Percentiles rank a stretch among this genome's conserved stretches.
Evolutionary conservation across 805 yeast genomes (phyloP).

Genomic region (Candida boleticola): DNA sequence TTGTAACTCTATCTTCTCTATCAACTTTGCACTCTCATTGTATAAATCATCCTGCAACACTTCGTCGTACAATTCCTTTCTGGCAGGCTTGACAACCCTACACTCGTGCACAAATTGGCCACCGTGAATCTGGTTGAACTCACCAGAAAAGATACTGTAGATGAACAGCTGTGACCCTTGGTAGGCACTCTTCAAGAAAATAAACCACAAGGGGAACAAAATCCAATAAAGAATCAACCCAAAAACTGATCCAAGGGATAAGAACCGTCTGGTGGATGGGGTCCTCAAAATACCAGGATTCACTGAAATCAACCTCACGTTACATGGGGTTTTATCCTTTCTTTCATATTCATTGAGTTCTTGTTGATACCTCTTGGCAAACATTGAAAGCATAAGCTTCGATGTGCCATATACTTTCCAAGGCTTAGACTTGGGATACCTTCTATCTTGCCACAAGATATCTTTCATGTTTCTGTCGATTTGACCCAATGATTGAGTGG

Average conservation of each 20-base stretch:
- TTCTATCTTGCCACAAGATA: slow-evolving; percentile 56
- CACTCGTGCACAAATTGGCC: slow-evolving; percentile 79
- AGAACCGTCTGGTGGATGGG: slow-evolving; percentile 74
- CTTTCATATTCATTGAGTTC: slow-evolving; percentile 57
- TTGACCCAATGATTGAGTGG: slow-evolving; percentile 71
- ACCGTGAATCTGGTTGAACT: slow-evolving; percentile 57
- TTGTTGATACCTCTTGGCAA: slow-evolving; percentile 77
- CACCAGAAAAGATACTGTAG: slow-evolving; percentile 70
- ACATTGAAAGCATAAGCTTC: slow-evolving; percentile 70
- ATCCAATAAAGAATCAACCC: slow-evolving; percentile 61
- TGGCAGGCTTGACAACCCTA: slow-evolving; percentile 47
- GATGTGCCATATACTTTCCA: slow-evolving; percentile 81
- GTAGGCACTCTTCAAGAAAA: slow-evolving; percentile 68
- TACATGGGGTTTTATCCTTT: slow-evolving; percentile 68
- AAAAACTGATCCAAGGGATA: slow-evolving; percentile 71
- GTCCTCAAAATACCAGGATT: slow-evolving; percentile 94
- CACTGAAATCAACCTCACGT: slow-evolving; percentile 68
- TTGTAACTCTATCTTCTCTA: slow-evolving; percentile 62
- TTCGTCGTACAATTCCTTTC: slow-evolving; percentile 63
- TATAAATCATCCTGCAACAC: slow-evolving; percentile 60
- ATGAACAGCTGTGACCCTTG: slow-evolving; percentile 81
- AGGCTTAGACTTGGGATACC: slow-evolving; percentile 63
- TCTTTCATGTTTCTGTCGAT: slow-evolving; percentile 53
- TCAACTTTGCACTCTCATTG: slow-evolving; percentile 56
- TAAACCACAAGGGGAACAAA: slow-evolving; percentile 79